These are phyloP conservation scores for Exophiala mesophila DNA, from an alignment of 2,329 filamentous ascomycete genomes.

Conservation along the genomic window DNA sequence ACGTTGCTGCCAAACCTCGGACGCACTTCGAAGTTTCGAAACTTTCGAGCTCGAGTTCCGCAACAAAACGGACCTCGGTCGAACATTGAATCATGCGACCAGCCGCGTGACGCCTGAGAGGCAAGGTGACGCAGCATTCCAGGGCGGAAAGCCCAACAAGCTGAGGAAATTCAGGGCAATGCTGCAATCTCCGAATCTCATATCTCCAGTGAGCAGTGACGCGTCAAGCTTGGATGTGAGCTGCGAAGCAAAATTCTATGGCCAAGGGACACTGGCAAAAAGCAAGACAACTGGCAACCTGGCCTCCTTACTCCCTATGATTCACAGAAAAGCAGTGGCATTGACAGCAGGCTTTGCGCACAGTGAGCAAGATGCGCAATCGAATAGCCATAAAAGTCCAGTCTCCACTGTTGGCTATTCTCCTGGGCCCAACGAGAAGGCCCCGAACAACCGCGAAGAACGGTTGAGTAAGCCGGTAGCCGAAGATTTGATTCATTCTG, in stretches of 20 bases:
- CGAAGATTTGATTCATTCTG: too few relatives aligned
- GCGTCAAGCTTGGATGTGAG: slow-evolving; percentile 18
- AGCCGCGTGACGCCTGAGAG: too few relatives aligned
- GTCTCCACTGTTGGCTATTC: slow-evolving; percentile 16
- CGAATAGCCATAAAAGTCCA: slow-evolving; percentile 2
- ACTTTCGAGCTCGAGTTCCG: slow-evolving; percentile 16
- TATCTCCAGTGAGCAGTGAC: slow-evolving; percentile 12
- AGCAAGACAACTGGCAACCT: slow-evolving; percentile 25
- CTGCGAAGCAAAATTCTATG: slow-evolving; percentile 19
- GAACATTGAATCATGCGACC: slow-evolving; percentile 5
- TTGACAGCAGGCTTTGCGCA: background rate
- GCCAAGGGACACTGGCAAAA: slow-evolving; percentile 15
- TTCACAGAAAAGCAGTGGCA: slow-evolving; percentile 7
- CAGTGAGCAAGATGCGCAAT: background rate
- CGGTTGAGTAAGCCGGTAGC: slow-evolving; percentile 8
- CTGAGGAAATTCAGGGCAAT: slow-evolving; percentile 2
- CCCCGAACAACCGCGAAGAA: slow-evolving; percentile 11
- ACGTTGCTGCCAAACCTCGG: slow-evolving; percentile 15
- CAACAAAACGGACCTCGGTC: slow-evolving; percentile 7
- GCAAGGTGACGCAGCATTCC: too few relatives aligned
- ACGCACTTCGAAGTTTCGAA: slow-evolving; percentile 20
- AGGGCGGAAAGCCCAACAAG: slow-evolving; percentile 4
- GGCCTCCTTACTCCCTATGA: slow-evolving; percentile 13
- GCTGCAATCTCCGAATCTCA: slow-evolving; percentile 6
- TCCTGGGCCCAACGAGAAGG: slow-evolving; percentile 9